These are phyloP conservation scores for Diplodia seriata DNA, from an alignment of 2,329 filamentous ascomycete species.

Conservation along the genomic window DNA sequence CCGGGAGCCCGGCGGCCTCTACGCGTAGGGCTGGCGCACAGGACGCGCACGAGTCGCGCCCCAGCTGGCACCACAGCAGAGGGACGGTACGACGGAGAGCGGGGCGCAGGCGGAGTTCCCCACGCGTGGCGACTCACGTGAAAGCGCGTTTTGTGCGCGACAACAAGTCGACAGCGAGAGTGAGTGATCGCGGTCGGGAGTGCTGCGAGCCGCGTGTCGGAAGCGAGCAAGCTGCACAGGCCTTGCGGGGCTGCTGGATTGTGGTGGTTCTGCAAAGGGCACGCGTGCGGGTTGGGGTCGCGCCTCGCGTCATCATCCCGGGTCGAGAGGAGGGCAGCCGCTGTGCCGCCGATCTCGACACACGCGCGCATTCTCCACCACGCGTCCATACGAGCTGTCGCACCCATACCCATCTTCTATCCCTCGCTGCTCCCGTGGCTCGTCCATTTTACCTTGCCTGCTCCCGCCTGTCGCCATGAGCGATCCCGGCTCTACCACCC, in stretches of 20 bases:
- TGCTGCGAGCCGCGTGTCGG: background rate
- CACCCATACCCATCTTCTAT: slow-evolving; percentile 13
- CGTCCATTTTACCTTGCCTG: slow-evolving; percentile 5
- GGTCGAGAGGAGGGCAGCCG: background rate
- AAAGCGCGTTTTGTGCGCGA: slow-evolving; percentile 6
- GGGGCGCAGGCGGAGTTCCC: background rate
- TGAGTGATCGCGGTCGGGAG: background rate
- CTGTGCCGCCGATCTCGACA: slow-evolving; percentile 10
- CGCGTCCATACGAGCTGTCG: slow-evolving; percentile 13
- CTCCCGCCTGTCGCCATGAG: slow-evolving; percentile 32
- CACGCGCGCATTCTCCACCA: slow-evolving; percentile 20
- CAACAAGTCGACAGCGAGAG: background rate
- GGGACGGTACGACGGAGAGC: background rate
- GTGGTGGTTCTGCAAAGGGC: background rate
- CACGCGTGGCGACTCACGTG: slow-evolving; percentile 24
- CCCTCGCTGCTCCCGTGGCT: slow-evolving; percentile 11
- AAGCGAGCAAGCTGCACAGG: background rate
- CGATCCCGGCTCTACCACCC: slow-evolving; percentile 37
- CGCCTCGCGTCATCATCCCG: slow-evolving; percentile 16
- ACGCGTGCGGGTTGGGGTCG: slow-evolving; percentile 1
- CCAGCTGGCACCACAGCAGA: background rate
- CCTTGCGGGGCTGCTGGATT: background rate
- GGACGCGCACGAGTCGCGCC: slow-evolving; percentile 21
- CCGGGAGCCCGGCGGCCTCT: background rate
- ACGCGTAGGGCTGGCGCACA: slow-evolving; percentile 20